phyloP scores from a whole-genome alignment of 2,329 filamentous ascomycete genomes.

The Decorospora gaudefroyi region DNA sequence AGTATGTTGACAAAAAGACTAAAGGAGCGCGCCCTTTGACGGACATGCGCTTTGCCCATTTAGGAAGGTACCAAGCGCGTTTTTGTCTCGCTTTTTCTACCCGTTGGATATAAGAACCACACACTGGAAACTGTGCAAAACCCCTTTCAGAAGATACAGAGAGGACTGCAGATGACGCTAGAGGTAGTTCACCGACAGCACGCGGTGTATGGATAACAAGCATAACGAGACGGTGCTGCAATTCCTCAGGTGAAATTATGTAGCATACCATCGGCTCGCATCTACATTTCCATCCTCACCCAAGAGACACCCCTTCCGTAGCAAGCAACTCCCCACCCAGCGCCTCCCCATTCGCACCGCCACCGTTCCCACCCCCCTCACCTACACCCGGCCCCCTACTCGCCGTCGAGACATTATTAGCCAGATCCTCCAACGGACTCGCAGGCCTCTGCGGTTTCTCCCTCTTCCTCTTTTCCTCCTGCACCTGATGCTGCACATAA shows the following conservation, averaged over 20 bases:
- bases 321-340: slow-evolving; percentile 41
- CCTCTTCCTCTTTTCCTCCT: slow-evolving; percentile 49
- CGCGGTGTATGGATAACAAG: too few species aligned
- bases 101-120: too few species aligned
- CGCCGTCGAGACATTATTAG: neutral
- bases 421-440: slow-evolving; percentile 18
- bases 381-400: slow-evolving; percentile 19
- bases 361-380: slow-evolving; percentile 37
- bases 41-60: slow-evolving; percentile 4
- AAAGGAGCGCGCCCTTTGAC: slow-evolving; percentile 1
- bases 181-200: too few species aligned
- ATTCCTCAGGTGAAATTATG: too few species aligned
- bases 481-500: slow-evolving; percentile 47
- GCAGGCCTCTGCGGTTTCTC: slow-evolving; percentile 21
- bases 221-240: too few species aligned
- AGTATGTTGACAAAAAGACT: too few species aligned
- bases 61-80: slow-evolving; percentile 13
- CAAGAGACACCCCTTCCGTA: slow-evolving; percentile 41
- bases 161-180: too few species aligned
- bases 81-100: too few species aligned
- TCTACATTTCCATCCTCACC: slow-evolving; percentile 16
- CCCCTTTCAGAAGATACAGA: too few species aligned
- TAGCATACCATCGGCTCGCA: too few species aligned
- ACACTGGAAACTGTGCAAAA: too few species aligned
- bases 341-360: too few species aligned